phyloP scores from a whole-genome alignment of 495 filamentous ascomycete species.

The Cryomyces minteri region DNA sequence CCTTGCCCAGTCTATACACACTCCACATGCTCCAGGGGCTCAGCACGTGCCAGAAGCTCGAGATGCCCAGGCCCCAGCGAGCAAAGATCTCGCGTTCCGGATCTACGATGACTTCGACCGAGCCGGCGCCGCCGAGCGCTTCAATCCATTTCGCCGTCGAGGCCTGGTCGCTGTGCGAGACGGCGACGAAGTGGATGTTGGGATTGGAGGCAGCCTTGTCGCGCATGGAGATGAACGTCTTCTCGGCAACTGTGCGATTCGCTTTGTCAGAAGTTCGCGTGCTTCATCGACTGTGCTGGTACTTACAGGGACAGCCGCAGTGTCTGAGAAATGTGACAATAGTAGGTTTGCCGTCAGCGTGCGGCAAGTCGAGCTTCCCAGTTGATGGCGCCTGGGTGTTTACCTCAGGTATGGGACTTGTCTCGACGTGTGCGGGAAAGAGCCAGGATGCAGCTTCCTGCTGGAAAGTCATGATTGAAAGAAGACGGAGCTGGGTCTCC shows the following conservation, averaged over 20 bases:
- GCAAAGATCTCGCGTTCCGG: constrained; percentile 29
- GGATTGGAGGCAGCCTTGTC: constrained; percentile 25
- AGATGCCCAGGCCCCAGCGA: constrained; percentile 33
- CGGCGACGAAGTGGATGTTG: constrained; percentile 33
- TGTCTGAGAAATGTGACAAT: constrained; percentile 40
- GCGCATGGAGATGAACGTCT: constrained; percentile 31
- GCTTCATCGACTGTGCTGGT: background rate
- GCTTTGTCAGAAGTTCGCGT: too few species aligned
- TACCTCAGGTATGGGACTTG: background rate
- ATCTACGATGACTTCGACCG: constrained; percentile 35
- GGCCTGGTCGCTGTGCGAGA: constrained; percentile 33
- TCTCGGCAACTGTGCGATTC: constrained; percentile 32
- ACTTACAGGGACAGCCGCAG: constrained; percentile 37
- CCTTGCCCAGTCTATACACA: constrained; percentile 27
- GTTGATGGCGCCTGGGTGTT: constrained; percentile 25
- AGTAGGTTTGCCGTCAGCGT: constrained; percentile 23
- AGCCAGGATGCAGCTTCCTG: constrained; percentile 9
- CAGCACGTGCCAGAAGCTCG: constrained; percentile 32
- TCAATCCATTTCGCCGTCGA: constrained; percentile 36
- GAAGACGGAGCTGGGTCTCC: too few species aligned
- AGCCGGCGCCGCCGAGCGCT: constrained; percentile 28
- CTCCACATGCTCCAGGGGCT: constrained; percentile 26
- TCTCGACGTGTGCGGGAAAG: background rate
- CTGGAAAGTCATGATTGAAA: constrained; percentile 4
- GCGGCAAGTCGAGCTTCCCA: constrained; percentile 24